Conservation (phyloP, 352 stramenopile species). For the Chrysophaeum taylorii region DNA sequence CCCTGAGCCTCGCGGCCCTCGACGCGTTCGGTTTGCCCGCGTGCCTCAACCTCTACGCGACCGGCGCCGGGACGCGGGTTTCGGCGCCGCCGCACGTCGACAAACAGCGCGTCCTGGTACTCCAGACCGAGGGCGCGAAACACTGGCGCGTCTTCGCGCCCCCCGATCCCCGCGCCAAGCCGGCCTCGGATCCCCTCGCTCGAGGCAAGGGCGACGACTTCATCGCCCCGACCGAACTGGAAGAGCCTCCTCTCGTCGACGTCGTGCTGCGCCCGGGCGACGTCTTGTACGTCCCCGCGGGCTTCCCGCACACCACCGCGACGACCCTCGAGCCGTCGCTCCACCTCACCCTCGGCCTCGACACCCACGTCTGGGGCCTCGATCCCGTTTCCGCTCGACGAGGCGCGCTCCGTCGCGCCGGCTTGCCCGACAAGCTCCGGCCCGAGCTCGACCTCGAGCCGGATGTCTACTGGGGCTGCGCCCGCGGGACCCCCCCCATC, state of each 20-base stretch:
- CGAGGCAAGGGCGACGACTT: constrained; percentile 57
- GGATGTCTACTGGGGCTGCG: background rate
- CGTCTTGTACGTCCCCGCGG: constrained; percentile 58
- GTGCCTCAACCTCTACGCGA: constrained; percentile 61
- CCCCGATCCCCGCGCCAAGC: constrained; percentile 42
- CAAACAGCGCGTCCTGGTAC: constrained; percentile 60
- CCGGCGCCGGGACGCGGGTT: constrained; percentile 43
- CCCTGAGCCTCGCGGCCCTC: background rate
- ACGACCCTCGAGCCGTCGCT: constrained; percentile 41
- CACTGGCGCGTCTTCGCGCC: constrained; percentile 56
- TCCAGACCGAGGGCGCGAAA: constrained; percentile 52
- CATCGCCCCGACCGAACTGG: constrained; percentile 38
- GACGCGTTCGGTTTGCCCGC: constrained; percentile 51
- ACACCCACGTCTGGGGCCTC: constrained; percentile 65
- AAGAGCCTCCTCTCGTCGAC: constrained; percentile 47
- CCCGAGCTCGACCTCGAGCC: background rate
- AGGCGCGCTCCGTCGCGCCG: background rate
- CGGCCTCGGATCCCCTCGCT: constrained; percentile 51
- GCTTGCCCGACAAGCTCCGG: background rate
- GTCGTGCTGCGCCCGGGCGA: constrained; percentile 39
- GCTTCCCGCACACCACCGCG: constrained; percentile 63
- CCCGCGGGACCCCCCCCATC: background rate
- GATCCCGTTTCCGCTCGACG: constrained; percentile 41
- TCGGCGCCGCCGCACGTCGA: constrained; percentile 62
- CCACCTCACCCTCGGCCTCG: constrained; percentile 61